Evolutionary conservation across 2,329 filamentous ascomycete species (phyloP), one percentile per base, ranked within the genome.

Genomic region (Penicillium sp.): DNA sequence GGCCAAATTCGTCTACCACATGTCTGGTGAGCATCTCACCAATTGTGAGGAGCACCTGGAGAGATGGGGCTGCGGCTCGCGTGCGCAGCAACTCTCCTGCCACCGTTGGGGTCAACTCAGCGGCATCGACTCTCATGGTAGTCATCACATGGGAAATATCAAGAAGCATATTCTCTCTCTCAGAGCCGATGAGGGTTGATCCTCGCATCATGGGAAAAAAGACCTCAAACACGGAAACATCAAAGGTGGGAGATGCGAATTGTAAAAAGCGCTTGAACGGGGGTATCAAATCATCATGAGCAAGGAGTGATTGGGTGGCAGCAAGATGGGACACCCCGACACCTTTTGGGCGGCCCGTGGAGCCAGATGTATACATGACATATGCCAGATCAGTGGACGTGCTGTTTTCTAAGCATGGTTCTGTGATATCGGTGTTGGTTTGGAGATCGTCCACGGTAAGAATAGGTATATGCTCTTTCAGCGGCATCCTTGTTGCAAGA

Each of bases 181-280:
- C 82, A 63, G 87, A 91, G 54, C 85, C 84, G 47, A 93, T 84
- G 2, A 97, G 77, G 0, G 91, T 96, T 23, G 78, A 79, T 2
- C 89, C 89, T 56, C 91, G 81, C 60, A 87, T 88, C 16, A 92
- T 78, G 0, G 92, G 89, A 63, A 96, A 96, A 79, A 96, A 96
- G 7, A 95, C 92, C 70, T 97, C 92, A 70, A 97, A 97, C 6
- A 96, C 88, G 0, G 91, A 96, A 8, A 97, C 92, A 72, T 97
- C 92, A 70, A 97, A 97, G 0, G 92, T 96, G 0, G 92, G 91
- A 3, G 91, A 88, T 5, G 92, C 92, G 72, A 96, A 96, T 71
- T 97, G 92, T 0, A 97, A 82, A 71, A 97, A 96, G 45, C 91
- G 84, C 16, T 79, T 79, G 69, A 96, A 96, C 0, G 52, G 39